Evolutionary conservation across 352 stramenopile species (phyloP).

Genomic region (Phytophthora hibernalis): DNA sequence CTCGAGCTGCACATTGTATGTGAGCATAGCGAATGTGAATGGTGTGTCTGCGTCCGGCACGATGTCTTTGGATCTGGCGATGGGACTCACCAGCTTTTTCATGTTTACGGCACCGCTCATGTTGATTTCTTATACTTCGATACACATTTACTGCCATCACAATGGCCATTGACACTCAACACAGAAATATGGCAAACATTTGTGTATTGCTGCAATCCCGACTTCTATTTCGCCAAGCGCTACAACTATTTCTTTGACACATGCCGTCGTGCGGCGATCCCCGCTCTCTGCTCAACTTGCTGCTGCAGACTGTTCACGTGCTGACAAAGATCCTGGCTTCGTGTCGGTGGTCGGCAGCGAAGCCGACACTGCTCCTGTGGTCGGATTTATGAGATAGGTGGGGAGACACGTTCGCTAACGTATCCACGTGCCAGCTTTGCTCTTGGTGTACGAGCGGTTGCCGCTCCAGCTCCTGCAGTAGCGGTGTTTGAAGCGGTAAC

Average conservation of each 20-base stretch:
- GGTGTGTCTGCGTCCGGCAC: neutral
- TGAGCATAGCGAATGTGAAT: too few relatives aligned
- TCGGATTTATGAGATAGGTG: neutral
- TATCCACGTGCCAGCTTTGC: neutral
- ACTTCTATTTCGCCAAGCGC: neutral
- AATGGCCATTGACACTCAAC: neutral
- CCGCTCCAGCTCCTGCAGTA: neutral
- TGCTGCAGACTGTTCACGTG: neutral
- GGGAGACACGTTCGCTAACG: neutral
- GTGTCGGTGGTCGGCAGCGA: neutral
- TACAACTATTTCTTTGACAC: neutral
- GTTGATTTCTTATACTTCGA: neutral
- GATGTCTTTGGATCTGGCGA: neutral
- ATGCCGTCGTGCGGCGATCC: neutral
- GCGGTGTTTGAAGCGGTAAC: neutral
- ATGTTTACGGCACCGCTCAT: neutral
- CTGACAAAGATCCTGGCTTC: neutral
- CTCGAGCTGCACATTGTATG: too few relatives aligned
- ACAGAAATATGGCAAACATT: neutral
- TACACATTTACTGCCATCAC: neutral
- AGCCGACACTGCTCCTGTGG: conserved; percentile 17
- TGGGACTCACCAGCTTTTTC: neutral
- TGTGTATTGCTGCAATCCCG: neutral
- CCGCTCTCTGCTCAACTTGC: neutral
- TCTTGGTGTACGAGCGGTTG: neutral